A percentile compares a stretch with the other conserved stretches of the same genome.
Conservation (phyloP, 345 rosid genomes). For the Gossypium sturtianum region DNA sequence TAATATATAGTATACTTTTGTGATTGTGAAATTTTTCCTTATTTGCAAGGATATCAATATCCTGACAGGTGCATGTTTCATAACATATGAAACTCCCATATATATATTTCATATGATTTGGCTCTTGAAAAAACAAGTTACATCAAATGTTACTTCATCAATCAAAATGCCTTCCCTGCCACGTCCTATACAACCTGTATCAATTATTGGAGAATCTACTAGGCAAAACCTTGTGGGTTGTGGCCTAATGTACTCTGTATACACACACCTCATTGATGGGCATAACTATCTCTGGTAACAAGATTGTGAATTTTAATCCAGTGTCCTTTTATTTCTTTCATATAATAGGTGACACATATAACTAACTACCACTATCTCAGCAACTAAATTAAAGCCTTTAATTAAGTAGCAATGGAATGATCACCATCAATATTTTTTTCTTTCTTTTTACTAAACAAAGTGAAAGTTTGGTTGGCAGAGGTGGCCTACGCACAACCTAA, state of each 20-base stretch:
- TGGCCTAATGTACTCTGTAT: not conserved
- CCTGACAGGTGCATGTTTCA: not conserved
- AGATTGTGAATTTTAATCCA: not conserved
- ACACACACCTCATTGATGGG: not conserved
- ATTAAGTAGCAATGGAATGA: not conserved
- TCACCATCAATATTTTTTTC: not conserved
- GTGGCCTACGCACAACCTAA: constrained; percentile 1
- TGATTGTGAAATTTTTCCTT: too few relatives aligned
- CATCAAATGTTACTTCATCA: not conserved
- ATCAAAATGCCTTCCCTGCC: not conserved
- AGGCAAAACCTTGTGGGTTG: not conserved
- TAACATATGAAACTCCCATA: not conserved
- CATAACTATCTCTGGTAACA: not conserved
- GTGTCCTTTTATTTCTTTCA: not conserved
- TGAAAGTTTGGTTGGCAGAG: not conserved
- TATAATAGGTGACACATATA: not conserved
- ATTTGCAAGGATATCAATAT: not conserved
- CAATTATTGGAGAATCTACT: not conserved
- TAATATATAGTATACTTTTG: too few relatives aligned
- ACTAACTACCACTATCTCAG: not conserved
- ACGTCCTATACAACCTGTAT: not conserved
- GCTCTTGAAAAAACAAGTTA: not conserved
- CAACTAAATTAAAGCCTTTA: not conserved
- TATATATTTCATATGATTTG: not conserved
- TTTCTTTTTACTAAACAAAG: not conserved